Percentiles rank a stretch among this genome's conserved stretches.
Conservation (phyloP, 768 basidiomycete species). For the Leucosporidium creatinivorum region DNA sequence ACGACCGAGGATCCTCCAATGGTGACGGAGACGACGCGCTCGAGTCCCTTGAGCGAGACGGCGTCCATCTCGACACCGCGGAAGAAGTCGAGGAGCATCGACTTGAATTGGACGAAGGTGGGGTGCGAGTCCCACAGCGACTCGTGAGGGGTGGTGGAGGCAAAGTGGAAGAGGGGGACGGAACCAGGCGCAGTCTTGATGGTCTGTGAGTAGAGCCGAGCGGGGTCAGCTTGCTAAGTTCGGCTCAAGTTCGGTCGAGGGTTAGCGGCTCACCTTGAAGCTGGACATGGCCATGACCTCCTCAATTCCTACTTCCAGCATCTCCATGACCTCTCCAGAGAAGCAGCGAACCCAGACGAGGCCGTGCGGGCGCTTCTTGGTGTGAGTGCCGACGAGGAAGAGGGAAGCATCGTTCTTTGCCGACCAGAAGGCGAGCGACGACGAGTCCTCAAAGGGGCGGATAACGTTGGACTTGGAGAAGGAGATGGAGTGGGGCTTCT, state of each 20-base stretch:
- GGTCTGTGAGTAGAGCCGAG: constrained; percentile 50
- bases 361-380: constrained; percentile 87
- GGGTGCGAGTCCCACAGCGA: constrained; percentile 93
- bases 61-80: constrained; percentile 72
- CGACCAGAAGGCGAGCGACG: constrained; percentile 87
- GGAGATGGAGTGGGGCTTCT: constrained; percentile 79
- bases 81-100: constrained; percentile 81
- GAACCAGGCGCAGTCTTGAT: constrained; percentile 81
- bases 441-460: constrained; percentile 76
- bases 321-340: constrained; percentile 77
- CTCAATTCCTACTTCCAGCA: constrained; percentile 89
- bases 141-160: constrained; percentile 48
- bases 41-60: constrained; percentile 73
- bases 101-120: constrained; percentile 83
- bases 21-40: constrained; percentile 78
- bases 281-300: constrained; percentile 67
- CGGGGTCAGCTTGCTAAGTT: not conserved
- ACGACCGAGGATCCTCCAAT: constrained; percentile 58
- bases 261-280: constrained; percentile 60
- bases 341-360: constrained; percentile 80
- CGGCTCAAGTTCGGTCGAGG: not conserved
- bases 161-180: constrained; percentile 90
- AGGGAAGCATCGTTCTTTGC: constrained; percentile 88
- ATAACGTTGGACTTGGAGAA: constrained; percentile 80
- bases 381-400: constrained; percentile 82